Percentiles rank a stretch among this genome's conserved stretches.
These are phyloP conservation scores for Fusarium brevicatenulatum DNA, from an alignment of 2,329 filamentous ascomycete species.

Conservation along the genomic window DNA sequence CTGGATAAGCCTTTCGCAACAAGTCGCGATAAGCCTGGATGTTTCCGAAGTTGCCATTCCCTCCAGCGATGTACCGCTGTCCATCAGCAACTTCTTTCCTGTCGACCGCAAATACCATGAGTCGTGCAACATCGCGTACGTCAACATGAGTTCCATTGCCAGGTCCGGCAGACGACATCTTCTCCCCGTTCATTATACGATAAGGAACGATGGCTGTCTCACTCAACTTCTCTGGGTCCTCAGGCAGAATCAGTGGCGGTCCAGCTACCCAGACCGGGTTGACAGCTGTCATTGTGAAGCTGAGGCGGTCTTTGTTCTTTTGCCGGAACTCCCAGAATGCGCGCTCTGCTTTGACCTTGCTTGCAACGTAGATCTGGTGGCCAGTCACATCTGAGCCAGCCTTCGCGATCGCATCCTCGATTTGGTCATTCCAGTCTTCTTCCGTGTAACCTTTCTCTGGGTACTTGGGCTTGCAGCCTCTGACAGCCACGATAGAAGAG, in stretches of 20 bases:
- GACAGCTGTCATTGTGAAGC: conserved; percentile 15
- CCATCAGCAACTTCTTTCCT: conserved; percentile 6
- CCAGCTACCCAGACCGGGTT: conserved; percentile 20
- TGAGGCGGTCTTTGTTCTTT: neutral
- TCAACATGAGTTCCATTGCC: conserved; percentile 22
- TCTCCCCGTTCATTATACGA: conserved; percentile 13
- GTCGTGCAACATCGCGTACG: conserved; percentile 15
- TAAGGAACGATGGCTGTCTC: conserved; percentile 18
- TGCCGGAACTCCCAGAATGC: conserved; percentile 16
- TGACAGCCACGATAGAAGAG: conserved; percentile 7
- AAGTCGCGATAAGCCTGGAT: conserved; percentile 21
- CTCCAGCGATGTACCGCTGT: conserved; percentile 13
- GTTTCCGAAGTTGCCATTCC: conserved; percentile 1
- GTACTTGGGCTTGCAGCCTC: neutral
- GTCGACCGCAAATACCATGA: conserved; percentile 6
- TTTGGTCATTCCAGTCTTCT: conserved; percentile 24
- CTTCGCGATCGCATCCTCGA: neutral
- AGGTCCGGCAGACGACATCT: neutral
- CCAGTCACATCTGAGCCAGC: neutral
- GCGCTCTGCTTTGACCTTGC: conserved; percentile 18
- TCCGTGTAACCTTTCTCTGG: neutral
- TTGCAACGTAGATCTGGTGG: conserved; percentile 17
- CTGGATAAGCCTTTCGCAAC: conserved; percentile 4
- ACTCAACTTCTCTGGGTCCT: conserved; percentile 18
- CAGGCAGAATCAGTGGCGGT: conserved; percentile 1